Evolutionary conservation across 495 filamentous ascomycete genomes (phyloP), one percentile per base, ranked within the genome.

Genomic region (Annulohypoxylon bovei): DNA sequence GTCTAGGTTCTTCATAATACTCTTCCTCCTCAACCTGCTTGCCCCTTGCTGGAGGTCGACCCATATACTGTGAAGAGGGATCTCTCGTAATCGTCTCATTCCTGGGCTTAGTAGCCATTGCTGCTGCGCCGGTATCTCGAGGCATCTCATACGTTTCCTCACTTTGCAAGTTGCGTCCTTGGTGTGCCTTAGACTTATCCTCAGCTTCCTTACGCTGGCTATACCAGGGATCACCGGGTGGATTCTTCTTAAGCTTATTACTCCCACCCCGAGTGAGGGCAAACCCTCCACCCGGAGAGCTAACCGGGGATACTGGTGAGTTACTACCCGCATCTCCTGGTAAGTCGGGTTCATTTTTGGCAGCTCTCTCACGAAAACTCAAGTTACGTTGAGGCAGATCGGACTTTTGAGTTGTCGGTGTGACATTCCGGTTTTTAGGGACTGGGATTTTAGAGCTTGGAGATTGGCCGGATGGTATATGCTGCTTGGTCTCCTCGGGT

Each of bases 281-380:
- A 33, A 78, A 65, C 47, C 72, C 71, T 28, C 72, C 76, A 3
- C 65, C 57, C 9, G 75, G 73, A 9, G 67, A 65, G 25, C 74
- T 74, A 16, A 67, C 39, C 3, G 79, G 78, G 1, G 72, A 67
- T 1, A 61, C 49, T 6, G 73, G 52, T 3, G 70, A 66, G n/a
- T 46, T 66, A 8, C 62, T 72, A 1, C 78, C 62, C 2, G 59
- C 69, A 8, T 75, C 73, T 62, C 27, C 58, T 16, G 81, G 73
- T 9, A 75, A 35, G 28, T 75, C 75, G 37, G 70, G 28, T 12
- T 84, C 80, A 50, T 75, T 75, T 42, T 75, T 79, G 4, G 78
- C 80, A 12, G 81, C 80, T 23, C 83, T 79, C 68, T 85, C 83
- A 16, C 83, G 81, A 66, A 85, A 84, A 68, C 83, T 85, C 53